Conservation (phyloP, 2,329 filamentous ascomycete genomes). For the Knoxdaviesia proteae region DNA sequence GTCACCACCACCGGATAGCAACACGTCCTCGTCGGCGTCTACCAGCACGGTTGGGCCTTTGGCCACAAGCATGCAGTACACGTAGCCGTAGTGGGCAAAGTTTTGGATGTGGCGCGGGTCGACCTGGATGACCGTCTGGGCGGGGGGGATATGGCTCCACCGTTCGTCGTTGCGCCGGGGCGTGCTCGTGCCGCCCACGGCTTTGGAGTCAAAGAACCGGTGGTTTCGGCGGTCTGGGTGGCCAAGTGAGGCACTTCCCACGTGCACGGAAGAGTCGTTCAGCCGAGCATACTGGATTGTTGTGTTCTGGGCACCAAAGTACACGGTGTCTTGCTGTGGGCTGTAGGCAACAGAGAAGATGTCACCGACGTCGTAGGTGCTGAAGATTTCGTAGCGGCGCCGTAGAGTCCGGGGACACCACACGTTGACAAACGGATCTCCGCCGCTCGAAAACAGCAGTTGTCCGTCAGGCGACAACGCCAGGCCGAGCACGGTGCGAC, state of each 20-base stretch:
- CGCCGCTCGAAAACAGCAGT: slow-evolving; percentile 77
- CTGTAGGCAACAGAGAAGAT: slow-evolving; percentile 92
- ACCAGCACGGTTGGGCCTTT: slow-evolving; percentile 46
- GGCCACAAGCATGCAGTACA: slow-evolving; percentile 87
- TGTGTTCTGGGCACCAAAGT: slow-evolving; percentile 84
- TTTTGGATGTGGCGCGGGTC: slow-evolving; percentile 60
- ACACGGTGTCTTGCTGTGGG: slow-evolving; percentile 55
- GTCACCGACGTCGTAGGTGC: slow-evolving; percentile 83
- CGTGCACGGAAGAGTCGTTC: slow-evolving; percentile 38
- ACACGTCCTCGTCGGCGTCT: slow-evolving; percentile 53
- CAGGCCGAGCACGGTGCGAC: slow-evolving; percentile 73
- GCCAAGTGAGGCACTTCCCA: slow-evolving; percentile 38
- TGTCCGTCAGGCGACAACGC: slow-evolving; percentile 54
- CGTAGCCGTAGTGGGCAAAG: slow-evolving; percentile 87
- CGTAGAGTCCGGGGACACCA: slow-evolving; percentile 65
- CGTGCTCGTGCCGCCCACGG: slow-evolving; percentile 62
- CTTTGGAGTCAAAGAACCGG: slow-evolving; percentile 80
- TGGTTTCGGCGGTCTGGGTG: slow-evolving; percentile 64
- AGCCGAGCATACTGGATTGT: slow-evolving; percentile 84
- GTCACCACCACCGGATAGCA: slow-evolving; percentile 83
- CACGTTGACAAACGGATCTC: slow-evolving; percentile 83
- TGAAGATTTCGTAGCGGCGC: slow-evolving; percentile 76
- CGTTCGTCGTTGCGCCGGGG: slow-evolving; percentile 46
- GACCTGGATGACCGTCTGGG: slow-evolving; percentile 50
- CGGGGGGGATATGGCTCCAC: slow-evolving; percentile 30